Evolutionary conservation across 352 stramenopile species (phyloP).

Genomic region (Globisporangium irregulare): DNA sequence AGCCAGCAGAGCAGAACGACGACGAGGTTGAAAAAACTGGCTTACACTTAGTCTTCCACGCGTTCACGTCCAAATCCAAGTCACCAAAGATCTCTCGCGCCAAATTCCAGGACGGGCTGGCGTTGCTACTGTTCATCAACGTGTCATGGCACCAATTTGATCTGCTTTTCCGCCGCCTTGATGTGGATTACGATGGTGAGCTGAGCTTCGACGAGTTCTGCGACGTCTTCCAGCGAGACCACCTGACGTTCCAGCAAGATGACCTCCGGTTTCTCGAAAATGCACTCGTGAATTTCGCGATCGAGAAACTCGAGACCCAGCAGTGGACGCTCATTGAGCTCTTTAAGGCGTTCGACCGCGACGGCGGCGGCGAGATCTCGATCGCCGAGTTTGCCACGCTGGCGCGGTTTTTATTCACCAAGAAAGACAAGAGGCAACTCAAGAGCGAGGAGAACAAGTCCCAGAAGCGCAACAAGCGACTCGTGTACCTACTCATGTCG

Average conservation of each 20-base stretch:
- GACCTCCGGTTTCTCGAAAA: conserved; percentile 39
- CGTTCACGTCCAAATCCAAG: conserved; percentile 21
- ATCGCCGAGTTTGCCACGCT: conserved; percentile 50
- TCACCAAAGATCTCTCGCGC: conserved; percentile 32
- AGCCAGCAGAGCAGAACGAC: conserved; percentile 11
- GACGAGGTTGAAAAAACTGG: conserved; percentile 17
- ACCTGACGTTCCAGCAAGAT: conserved; percentile 27
- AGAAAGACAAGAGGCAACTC: conserved; percentile 17
- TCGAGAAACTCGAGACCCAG: conserved; percentile 43
- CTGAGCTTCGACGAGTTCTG: conserved; percentile 40
- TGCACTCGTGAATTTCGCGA: conserved; percentile 37
- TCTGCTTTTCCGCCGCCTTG: conserved; percentile 44
- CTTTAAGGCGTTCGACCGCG: conserved; percentile 47
- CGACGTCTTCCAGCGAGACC: conserved; percentile 26
- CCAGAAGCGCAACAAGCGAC: conserved; percentile 28
- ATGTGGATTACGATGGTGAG: conserved; percentile 33
- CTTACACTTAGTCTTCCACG: conserved; percentile 33
- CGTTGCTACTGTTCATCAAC: conserved; percentile 30
- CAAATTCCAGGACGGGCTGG: conserved; percentile 41
- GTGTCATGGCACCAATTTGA: conserved; percentile 57
- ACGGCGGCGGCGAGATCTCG: conserved; percentile 43
- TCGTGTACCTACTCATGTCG: conserved; percentile 51
- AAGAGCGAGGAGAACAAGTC: conserved; percentile 20
- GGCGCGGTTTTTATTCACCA: conserved; percentile 38
- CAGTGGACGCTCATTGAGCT: conserved; percentile 45